Conservation (phyloP, 164 flowering plant species). For the Piper longum region DNA sequence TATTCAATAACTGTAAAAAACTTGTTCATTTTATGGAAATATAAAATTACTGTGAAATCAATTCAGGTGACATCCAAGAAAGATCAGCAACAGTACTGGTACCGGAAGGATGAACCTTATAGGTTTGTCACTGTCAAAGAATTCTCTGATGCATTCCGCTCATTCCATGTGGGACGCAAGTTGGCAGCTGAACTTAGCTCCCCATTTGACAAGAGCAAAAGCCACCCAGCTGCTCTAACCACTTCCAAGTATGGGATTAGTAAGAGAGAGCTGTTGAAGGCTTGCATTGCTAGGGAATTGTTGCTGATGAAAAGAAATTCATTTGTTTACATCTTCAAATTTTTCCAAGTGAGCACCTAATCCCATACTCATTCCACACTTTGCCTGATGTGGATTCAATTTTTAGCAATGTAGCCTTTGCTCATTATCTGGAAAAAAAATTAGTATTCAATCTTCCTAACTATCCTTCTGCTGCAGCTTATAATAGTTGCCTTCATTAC, state of each 20-base stretch:
- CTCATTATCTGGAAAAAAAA: background rate
- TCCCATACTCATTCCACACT: background rate
- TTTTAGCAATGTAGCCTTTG: background rate
- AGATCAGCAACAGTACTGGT: slow-evolving; percentile 12
- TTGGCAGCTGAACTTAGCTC: slow-evolving; percentile 31
- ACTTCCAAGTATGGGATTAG: slow-evolving; percentile 39
- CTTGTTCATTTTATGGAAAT: background rate
- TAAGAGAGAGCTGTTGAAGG: slow-evolving; percentile 44
- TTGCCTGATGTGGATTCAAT: background rate
- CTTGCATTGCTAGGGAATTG: slow-evolving; percentile 40
- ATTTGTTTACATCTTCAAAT: slow-evolving; percentile 46
- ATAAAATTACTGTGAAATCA: background rate
- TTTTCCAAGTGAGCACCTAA: slow-evolving; percentile 26
- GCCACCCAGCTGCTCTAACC: slow-evolving; percentile 52
- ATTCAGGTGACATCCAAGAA: slow-evolving; percentile 12
- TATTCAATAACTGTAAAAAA: too few species aligned
- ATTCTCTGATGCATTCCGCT: slow-evolving; percentile 49
- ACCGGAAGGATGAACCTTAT: slow-evolving; percentile 5
- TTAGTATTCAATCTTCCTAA: background rate
- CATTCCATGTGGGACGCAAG: slow-evolving; percentile 38
- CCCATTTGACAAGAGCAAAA: slow-evolving; percentile 49
- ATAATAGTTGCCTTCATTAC: slow-evolving; percentile 2
- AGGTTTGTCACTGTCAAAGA: slow-evolving; percentile 31
- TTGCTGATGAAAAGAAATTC: slow-evolving; percentile 70
- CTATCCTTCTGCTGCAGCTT: slow-evolving; percentile 1